These are phyloP conservation scores for Triticum urartu DNA, from an alignment of 176 grass and related monocot genomes.

Conservation along the genomic window DNA sequence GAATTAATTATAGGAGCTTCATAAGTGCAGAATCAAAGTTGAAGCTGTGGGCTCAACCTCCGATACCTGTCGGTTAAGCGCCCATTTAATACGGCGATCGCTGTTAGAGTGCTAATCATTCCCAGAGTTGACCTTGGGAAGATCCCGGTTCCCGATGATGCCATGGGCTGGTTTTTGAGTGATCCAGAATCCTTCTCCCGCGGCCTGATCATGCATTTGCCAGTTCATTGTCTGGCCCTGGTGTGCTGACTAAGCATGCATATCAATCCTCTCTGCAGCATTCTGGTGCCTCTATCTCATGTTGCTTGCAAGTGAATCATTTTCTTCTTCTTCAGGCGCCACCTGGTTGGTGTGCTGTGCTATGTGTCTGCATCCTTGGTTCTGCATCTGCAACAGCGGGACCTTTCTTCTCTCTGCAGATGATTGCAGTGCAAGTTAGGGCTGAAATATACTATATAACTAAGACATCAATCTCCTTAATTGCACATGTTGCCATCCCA, in stretches of 20 bases:
- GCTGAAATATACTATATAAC: constrained; percentile 29
- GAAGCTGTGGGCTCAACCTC: constrained; percentile 46
- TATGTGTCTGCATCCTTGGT: not conserved
- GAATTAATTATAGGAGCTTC: constrained; percentile 22
- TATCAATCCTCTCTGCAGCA: not conserved
- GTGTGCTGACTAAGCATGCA: constrained; percentile 47
- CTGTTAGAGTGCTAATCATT: constrained; percentile 32
- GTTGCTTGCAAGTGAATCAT: constrained; percentile 32
- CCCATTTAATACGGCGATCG: constrained; percentile 31
- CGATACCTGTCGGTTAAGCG: constrained; percentile 34
- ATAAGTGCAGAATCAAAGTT: constrained; percentile 29
- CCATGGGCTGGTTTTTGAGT: constrained; percentile 52
- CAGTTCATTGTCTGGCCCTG: constrained; percentile 41
- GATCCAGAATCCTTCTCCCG: constrained; percentile 48
- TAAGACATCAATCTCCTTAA: constrained; percentile 54
- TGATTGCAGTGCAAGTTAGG: constrained; percentile 54
- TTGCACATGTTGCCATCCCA: constrained; percentile 47
- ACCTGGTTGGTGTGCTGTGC: constrained; percentile 23
- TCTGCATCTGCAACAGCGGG: constrained; percentile 18
- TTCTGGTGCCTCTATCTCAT: too few relatives aligned
- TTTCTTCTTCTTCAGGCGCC: constrained; percentile 18
- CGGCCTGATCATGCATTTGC: constrained; percentile 38
- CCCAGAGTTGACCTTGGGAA: constrained; percentile 36
- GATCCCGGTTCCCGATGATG: constrained; percentile 40
- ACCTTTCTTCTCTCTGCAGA: constrained; percentile 34